phyloP scores from a whole-genome alignment of 257 asterid species.

The Nicotiana undulata region DNA sequence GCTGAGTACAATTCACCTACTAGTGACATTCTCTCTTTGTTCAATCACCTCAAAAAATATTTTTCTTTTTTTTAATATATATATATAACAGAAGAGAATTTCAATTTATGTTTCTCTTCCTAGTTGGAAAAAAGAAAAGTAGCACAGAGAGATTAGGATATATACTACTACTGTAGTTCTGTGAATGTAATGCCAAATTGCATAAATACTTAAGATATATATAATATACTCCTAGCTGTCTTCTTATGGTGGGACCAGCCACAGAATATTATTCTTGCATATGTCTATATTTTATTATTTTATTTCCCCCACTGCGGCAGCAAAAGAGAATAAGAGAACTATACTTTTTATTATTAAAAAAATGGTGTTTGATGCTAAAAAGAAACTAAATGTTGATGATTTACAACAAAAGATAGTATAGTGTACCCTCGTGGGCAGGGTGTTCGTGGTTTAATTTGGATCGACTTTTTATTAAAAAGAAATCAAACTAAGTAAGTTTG shows the following conservation, averaged over 20 bases:
- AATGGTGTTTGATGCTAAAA: too few species aligned
- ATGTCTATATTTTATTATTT: not conserved
- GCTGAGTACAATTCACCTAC: constrained; percentile 35
- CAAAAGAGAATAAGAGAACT: not conserved
- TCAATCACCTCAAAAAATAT: not conserved
- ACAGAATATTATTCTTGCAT: not conserved
- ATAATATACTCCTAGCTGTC: not conserved
- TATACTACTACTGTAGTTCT: not conserved
- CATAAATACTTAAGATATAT: not conserved
- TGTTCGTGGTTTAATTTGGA: too few species aligned
- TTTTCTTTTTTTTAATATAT: not conserved
- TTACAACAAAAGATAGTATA: too few species aligned
- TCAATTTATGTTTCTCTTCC: not conserved
- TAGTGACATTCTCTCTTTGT: not conserved
- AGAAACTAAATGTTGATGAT: too few species aligned
- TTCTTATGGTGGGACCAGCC: not conserved
- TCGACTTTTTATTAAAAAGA: too few species aligned
- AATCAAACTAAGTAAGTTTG: too few species aligned
- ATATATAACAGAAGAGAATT: not conserved
- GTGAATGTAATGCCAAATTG: not conserved
- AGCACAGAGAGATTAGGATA: not conserved
- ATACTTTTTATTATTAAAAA: too few species aligned
- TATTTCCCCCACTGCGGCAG: not conserved
- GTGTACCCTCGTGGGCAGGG: too few species aligned
- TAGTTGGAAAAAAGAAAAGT: not conserved